Conservation (phyloP, 2,329 filamentous ascomycete species). For the Penicillium vulpinum region DNA sequence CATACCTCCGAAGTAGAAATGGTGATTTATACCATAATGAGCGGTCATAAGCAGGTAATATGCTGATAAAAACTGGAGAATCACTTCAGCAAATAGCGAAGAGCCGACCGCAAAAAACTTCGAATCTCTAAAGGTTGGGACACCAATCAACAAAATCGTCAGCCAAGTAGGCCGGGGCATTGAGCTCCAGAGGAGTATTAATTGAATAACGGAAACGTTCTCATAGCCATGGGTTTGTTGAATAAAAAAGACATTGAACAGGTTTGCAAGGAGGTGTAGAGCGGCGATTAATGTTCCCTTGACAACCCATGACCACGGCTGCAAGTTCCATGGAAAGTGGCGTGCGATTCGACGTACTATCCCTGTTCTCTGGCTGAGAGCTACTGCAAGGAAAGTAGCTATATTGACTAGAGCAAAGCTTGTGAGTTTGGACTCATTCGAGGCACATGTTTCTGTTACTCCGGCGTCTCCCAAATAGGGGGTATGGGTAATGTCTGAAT, state of each 20-base stretch:
- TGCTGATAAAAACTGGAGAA: not conserved
- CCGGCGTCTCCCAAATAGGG: not conserved
- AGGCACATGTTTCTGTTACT: not conserved
- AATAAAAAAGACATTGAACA: not conserved
- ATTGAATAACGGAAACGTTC: not conserved
- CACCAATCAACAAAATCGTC: not conserved
- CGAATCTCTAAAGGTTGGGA: not conserved
- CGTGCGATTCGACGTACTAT: not conserved
- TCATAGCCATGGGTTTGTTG: not conserved
- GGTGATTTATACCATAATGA: not conserved
- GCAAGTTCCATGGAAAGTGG: not conserved
- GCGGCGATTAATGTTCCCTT: not conserved
- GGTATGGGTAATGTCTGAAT: not conserved
- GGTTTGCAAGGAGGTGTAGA: not conserved
- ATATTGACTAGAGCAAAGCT: conserved; percentile 1
- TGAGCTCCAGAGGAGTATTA: not conserved
- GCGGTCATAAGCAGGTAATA: not conserved
- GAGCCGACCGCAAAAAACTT: not conserved
- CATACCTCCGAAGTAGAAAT: not conserved
- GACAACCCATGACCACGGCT: not conserved
- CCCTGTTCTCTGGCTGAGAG: not conserved
- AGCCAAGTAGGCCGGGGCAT: not conserved
- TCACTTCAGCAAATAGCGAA: not conserved
- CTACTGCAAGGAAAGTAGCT: not conserved
- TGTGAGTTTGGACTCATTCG: not conserved